phyloP scores from a whole-genome alignment of 179 eudicot species.

The Silene vulgaris region DNA sequence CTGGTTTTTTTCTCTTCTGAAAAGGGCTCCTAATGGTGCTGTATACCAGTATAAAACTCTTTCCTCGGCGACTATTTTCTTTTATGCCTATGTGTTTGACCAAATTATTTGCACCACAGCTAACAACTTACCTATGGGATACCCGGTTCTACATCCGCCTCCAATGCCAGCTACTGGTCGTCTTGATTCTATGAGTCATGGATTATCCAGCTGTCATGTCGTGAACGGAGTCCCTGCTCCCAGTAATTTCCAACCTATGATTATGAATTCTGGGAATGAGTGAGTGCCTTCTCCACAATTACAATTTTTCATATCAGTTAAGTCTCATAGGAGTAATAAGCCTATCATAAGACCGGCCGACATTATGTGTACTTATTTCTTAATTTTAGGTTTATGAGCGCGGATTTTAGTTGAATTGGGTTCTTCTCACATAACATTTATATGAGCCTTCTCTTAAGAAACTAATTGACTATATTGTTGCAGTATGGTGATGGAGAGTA shows the following conservation, averaged over 20 bases:
- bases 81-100: background rate
- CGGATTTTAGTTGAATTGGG: no score
- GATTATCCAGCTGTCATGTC: constrained; percentile 75
- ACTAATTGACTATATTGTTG: constrained; percentile 16
- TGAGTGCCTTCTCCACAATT: constrained; percentile 34
- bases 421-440: no score
- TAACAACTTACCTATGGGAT: constrained; percentile 94
- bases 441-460: no score
- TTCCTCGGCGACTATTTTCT: background rate
- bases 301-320: no score
- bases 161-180: constrained; percentile 76
- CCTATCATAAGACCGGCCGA: no score
- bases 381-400: no score
- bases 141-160: constrained; percentile 84
- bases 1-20: no score
- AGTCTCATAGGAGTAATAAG: no score
- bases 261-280: constrained; percentile 87
- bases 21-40: no score
- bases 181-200: constrained; percentile 68
- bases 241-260: constrained; percentile 71
- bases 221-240: constrained; percentile 97
- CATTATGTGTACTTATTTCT: no score
- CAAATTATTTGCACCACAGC: constrained; percentile 53
- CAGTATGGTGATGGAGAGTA: constrained; percentile 64
- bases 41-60: no score